phyloP scores from a whole-genome alignment of 305 asterid species.

The Andrographis paniculata region DNA sequence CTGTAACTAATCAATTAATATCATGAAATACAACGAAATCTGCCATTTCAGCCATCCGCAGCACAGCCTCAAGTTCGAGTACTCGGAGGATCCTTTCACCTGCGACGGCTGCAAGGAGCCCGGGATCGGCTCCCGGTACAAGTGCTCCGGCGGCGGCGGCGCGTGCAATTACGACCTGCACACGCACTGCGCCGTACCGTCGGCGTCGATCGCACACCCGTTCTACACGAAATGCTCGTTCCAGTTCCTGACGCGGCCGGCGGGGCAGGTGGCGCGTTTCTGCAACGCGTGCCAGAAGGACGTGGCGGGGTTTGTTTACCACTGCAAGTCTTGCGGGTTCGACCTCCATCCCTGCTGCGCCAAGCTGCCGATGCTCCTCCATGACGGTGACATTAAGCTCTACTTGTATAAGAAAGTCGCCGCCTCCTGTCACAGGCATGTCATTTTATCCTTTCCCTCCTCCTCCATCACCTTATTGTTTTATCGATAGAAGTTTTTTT shows the following conservation, averaged over 20 bases:
- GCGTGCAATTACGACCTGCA: constrained; percentile 81
- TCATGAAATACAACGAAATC: constrained; percentile 71
- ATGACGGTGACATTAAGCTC: constrained; percentile 70
- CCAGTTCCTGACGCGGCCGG: constrained; percentile 62
- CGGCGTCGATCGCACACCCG: constrained; percentile 60
- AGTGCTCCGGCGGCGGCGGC: constrained; percentile 35
- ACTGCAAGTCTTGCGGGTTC: constrained; percentile 75
- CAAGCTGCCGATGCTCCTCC: constrained; percentile 75
- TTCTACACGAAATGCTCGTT: constrained; percentile 78
- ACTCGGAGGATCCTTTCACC: constrained; percentile 74
- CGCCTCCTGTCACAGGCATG: constrained; percentile 56
- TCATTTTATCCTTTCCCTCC: background rate
- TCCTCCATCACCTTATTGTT: background rate
- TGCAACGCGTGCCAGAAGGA: constrained; percentile 93
- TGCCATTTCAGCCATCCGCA: constrained; percentile 74
- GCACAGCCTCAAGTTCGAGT: constrained; percentile 60
- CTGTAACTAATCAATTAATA: background rate
- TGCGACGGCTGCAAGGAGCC: constrained; percentile 97
- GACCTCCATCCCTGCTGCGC: constrained; percentile 98
- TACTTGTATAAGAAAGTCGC: constrained; percentile 51
- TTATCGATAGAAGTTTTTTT: background rate
- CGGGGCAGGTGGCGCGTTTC: constrained; percentile 64
- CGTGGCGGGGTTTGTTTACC: constrained; percentile 80
- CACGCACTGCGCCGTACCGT: constrained; percentile 72
- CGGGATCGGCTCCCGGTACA: constrained; percentile 82